Base-by-base conservation (phyloP, 345 rosid genomes). In the Trapa bicornis region DNA sequence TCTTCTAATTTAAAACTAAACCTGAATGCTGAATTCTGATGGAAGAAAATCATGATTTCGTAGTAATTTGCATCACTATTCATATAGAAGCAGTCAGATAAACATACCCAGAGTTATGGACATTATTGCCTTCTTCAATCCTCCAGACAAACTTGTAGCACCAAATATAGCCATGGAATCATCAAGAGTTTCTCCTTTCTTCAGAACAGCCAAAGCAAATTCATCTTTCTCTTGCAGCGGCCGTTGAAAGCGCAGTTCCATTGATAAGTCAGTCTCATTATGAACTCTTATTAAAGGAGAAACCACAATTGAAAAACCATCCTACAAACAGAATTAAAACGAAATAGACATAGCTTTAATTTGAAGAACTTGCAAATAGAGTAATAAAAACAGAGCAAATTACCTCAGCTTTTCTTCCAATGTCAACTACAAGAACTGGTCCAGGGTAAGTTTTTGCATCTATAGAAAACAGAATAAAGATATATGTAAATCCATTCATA, bases 391-490 rank as follows among this genome's bases (percentile, higher is more conserved):
- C 37, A 61, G 41, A n/a, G 50, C 29, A 45, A 11, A 15, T 47
- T 78, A 92, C 98, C 96, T 88, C 89, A 67, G 79, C 69, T 70
- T 75, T 83, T 65, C 87, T 86, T 74, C 81, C 79, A 75, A 86
- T 71, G 74, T 88, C 93, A 68, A 86, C 83, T 60, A 92, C 86
- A 75, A 92, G 48, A 75, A 88, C 82, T 11, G 98, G 98, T 63
- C 98, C 98, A 43, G 97, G 98, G 70, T 83, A 82, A 76, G 84
- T 84, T 81, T 77, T 89, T 69, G 96, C 84, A 79, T 83, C 98
- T 92, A 79, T n/a, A 57, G 37, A 42, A 62, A 64, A 65, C 61
- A 41, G 47, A 32, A 22, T 52, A 10, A 22, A 4, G 56, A 50
- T 16, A n/a, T 37, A 39, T 15, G 39, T 7, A 53, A 53, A 65